Conservation (phyloP, 441 rosid genomes). For the Biscutella auriculata region DNA sequence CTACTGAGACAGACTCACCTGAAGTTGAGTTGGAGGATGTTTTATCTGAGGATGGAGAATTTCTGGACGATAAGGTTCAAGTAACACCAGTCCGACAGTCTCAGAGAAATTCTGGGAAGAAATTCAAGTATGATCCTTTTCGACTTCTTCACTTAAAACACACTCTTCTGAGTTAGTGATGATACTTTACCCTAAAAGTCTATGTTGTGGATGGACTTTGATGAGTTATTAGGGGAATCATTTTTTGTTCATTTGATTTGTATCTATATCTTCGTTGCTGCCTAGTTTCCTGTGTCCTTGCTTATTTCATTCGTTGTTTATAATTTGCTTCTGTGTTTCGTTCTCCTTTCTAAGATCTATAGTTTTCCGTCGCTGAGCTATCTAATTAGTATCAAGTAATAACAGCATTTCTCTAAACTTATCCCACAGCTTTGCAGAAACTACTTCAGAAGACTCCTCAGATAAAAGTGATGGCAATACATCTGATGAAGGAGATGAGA, state of each 20-base stretch:
- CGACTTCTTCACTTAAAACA: not conserved
- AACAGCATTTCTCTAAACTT: not conserved
- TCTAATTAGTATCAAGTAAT: not conserved
- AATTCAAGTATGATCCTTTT: slow-evolving; percentile 43
- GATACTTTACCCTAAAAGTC: not conserved
- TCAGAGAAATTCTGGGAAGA: slow-evolving; percentile 61
- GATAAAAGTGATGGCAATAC: slow-evolving; percentile 30
- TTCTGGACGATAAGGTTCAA: slow-evolving; percentile 34
- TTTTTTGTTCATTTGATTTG: slow-evolving; percentile 3
- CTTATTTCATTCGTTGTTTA: not conserved
- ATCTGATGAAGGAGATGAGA: slow-evolving; percentile 29
- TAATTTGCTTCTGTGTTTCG: not conserved
- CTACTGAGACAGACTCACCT: slow-evolving; percentile 33
- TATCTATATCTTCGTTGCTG: not conserved
- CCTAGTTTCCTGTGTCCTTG: not conserved
- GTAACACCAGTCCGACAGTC: slow-evolving; percentile 58
- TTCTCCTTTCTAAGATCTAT: not conserved
- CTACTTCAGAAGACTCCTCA: slow-evolving; percentile 47
- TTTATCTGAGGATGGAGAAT: slow-evolving; percentile 34
- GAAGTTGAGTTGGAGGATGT: slow-evolving; percentile 38
- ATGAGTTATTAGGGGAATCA: not conserved
- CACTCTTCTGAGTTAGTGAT: not conserved
- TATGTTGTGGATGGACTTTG: not conserved
- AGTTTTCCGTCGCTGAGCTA: not conserved
- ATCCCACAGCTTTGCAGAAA: slow-evolving; percentile 50